Evolutionary conservation across 169 alveolate genomes (phyloP), one percentile per base, ranked within the genome.

Genomic region (Cryptosporidium sp.): DNA sequence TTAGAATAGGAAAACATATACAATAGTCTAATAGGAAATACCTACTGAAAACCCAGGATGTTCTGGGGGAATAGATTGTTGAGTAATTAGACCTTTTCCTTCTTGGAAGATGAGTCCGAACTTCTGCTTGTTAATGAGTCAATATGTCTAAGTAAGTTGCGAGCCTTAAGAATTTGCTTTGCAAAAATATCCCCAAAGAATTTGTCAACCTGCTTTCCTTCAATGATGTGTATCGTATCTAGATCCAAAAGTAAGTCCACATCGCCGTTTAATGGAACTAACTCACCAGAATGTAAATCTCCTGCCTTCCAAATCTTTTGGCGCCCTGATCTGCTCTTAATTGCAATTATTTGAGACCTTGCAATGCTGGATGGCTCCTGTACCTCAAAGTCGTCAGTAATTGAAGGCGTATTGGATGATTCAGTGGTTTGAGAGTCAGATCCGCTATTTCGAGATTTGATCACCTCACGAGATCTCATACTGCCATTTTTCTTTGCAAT

Each of bases 171-270:
- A 45, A 80, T 80, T 39, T 80, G 89, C 50, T 80, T 80, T 65
- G 89, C 89, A 43, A 80, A 80, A 29, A 80, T 52, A 41, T 80
- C 89, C 31, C 89, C 89, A 41, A 80, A 80, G 50, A 80, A 80
- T 18, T 62, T 80, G 26, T 80, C 89, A 18, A 67, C 74, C 52
- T 80, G 89, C 33, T 80, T 80, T 39, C 89, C 89, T 29, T 80
- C 89, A 14, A 67, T 80, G 14, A 80, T 80, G 35, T 67, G 89
- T 21, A 80, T 80, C 21, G 89, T 80, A 26, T 80, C 89, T 14
- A 80, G 50, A 62, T 80, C 89, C 33, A 80, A 37, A 37, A 80
- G 68, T n/a, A 80, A 41, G 55, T 80, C 89, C 1, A 65, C 59
- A 43, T 80, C 89, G 1, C 89, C 89, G 29, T 43, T 62, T 4